Conservation (phyloP, 345 rosid species). For the Cardamine occulta region DNA sequence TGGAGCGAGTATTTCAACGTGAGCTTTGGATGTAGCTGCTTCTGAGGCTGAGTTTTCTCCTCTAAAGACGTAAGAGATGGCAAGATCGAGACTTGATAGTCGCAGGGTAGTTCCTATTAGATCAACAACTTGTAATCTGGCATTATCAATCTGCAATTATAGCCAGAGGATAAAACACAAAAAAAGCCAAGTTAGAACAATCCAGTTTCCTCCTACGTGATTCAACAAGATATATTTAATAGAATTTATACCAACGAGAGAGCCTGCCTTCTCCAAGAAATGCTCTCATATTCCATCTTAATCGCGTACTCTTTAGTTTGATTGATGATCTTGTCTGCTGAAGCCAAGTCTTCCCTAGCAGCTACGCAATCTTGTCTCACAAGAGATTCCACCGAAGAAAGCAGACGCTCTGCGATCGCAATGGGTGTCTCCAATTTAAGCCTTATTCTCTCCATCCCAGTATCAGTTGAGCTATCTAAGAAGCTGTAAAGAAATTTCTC, state of each 20-base stretch:
- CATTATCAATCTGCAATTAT: slow-evolving; percentile 64
- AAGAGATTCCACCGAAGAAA: slow-evolving; percentile 70
- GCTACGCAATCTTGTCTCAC: slow-evolving; percentile 57
- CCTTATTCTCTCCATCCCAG: slow-evolving; percentile 83
- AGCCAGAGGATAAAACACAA: slow-evolving; percentile 35
- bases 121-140: slow-evolving; percentile 74
- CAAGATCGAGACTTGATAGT: slow-evolving; percentile 82
- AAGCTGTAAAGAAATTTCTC: slow-evolving; percentile 78
- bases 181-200: slow-evolving; percentile 16
- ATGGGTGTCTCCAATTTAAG: slow-evolving; percentile 95
- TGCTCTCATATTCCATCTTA: slow-evolving; percentile 83
- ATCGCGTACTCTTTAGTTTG: slow-evolving; percentile 55
- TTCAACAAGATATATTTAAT: slow-evolving; percentile 24
- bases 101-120: slow-evolving; percentile 73
- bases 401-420: slow-evolving; percentile 75
- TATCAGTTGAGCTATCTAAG: slow-evolving; percentile 76
- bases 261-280: slow-evolving; percentile 73
- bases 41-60: slow-evolving; percentile 56
- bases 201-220: slow-evolving; percentile 26
- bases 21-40: slow-evolving; percentile 66
- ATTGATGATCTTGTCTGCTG: slow-evolving; percentile 56
- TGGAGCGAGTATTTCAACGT: slow-evolving; percentile 74
- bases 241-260: slow-evolving; percentile 62
- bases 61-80: slow-evolving; percentile 58
- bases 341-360: slow-evolving; percentile 69